Evolutionary conservation across 352 stramenopile genomes (phyloP).

Genomic region (Phytophthora sp.): DNA sequence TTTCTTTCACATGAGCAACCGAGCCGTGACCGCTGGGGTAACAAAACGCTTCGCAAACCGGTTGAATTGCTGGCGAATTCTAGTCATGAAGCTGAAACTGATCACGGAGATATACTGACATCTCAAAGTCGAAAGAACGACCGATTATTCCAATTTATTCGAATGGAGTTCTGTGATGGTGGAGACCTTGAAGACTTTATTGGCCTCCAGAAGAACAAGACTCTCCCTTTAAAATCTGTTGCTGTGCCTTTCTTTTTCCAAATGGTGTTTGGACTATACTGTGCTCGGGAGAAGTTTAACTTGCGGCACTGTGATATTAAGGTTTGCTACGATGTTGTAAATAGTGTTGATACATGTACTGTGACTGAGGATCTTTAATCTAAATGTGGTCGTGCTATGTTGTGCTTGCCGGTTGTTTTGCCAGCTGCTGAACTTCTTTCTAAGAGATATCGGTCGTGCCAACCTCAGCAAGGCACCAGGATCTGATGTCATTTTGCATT

Average conservation of each 20-base stretch:
- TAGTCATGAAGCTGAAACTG: slow-evolving; percentile 3
- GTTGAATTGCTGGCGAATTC: slow-evolving; percentile 53
- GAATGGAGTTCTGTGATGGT: slow-evolving; percentile 98
- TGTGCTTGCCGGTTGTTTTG: neutral
- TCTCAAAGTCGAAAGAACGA: slow-evolving; percentile 9
- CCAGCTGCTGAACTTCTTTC: slow-evolving; percentile 97
- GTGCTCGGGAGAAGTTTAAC: slow-evolving; percentile 86
- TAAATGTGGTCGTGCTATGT: neutral
- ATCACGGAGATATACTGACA: neutral
- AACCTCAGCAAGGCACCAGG: slow-evolving; percentile 36
- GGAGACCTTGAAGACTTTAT: slow-evolving; percentile 98
- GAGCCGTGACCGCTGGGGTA: slow-evolving; percentile 62
- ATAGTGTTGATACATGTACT: too few species aligned
- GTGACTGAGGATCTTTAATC: too few species aligned
- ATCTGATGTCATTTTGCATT: slow-evolving; percentile 58
- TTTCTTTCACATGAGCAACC: slow-evolving; percentile 87
- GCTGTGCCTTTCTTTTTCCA: slow-evolving; percentile 95
- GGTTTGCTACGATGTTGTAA: slow-evolving; percentile 36
- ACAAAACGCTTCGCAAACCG: slow-evolving; percentile 63
- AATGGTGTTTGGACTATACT: slow-evolving; percentile 96
- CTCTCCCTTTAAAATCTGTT: slow-evolving; percentile 57
- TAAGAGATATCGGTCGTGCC: slow-evolving; percentile 79
- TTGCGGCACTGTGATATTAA: slow-evolving; percentile 99
- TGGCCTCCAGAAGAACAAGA: slow-evolving; percentile 74
- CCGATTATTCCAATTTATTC: slow-evolving; percentile 94